Percentiles rank a stretch among this genome's conserved stretches.
Conservation (phyloP, 768 basidiomycete genomes). For the Lentinula sp. region DNA sequence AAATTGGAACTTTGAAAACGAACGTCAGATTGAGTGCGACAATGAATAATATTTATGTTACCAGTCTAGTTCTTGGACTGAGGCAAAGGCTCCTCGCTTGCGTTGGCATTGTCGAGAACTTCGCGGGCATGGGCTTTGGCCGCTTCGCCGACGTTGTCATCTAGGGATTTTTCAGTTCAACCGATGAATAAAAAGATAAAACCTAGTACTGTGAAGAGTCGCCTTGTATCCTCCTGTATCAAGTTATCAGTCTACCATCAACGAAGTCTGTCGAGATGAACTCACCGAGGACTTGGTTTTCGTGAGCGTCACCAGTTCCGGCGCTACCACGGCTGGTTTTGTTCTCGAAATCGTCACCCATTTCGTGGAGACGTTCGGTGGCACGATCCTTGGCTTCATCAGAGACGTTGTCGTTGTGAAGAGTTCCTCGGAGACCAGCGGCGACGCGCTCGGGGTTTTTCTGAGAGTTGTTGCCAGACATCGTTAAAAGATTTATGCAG, state of each 20-base stretch:
- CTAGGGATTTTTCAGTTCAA: background rate
- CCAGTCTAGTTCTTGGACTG: background rate
- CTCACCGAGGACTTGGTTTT: background rate
- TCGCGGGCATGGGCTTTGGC: background rate
- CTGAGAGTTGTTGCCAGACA: background rate
- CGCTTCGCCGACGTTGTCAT: background rate
- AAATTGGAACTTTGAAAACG: too few relatives aligned
- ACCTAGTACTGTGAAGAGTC: background rate
- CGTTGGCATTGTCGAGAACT: background rate
- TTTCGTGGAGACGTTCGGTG: constrained; percentile 29
- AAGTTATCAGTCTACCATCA: background rate
- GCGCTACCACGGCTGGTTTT: background rate
- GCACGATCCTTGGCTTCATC: constrained; percentile 45
- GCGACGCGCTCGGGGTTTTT: constrained; percentile 42
- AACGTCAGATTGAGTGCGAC: background rate
- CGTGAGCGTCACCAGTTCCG: background rate
- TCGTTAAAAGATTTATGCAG: background rate
- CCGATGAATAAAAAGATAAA: background rate
- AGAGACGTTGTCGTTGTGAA: constrained; percentile 51
- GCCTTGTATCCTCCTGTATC: background rate
- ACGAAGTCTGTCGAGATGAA: background rate
- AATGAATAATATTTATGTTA: background rate
- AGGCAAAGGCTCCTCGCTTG: background rate
- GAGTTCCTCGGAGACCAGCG: constrained; percentile 49
- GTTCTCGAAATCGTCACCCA: constrained; percentile 8